Evolutionary conservation across 2,329 filamentous ascomycete genomes (phyloP).

Genomic region (Hymenoscyphus fructigenus): DNA sequence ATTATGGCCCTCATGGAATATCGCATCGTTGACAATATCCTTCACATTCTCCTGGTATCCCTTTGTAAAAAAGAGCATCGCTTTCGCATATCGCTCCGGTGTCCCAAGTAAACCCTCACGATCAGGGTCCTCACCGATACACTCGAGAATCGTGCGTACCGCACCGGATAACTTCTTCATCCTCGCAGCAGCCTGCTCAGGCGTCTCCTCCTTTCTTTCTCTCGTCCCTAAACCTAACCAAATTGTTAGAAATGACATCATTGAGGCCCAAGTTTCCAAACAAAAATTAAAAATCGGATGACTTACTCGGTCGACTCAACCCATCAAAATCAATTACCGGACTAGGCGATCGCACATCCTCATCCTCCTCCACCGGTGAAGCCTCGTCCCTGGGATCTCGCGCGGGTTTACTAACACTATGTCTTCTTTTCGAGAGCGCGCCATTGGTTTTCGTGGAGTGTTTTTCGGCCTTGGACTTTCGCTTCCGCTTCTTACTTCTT

Average conservation of each 20-base stretch:
- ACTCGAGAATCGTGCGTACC: conserved; percentile 66
- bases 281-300: neutral
- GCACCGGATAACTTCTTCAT: conserved; percentile 60
- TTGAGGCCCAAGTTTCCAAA: neutral
- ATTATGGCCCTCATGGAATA: conserved; percentile 95
- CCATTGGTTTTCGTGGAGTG: conserved; percentile 28
- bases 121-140: conserved; percentile 66
- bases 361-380: conserved; percentile 25
- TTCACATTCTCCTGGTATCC: conserved; percentile 94
- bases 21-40: conserved; percentile 88
- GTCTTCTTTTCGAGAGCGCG: conserved; percentile 43
- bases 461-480: conserved; percentile 27
- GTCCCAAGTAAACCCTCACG: conserved; percentile 64
- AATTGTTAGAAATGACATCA: conserved; percentile 7
- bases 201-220: conserved; percentile 57
- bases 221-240: conserved; percentile 60
- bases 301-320: conserved; percentile 56
- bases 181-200: conserved; percentile 50
- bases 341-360: conserved; percentile 47
- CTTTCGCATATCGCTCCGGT: conserved; percentile 88
- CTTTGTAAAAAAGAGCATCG: conserved; percentile 92
- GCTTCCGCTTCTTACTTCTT: conserved; percentile 29
- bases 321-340: conserved; percentile 63
- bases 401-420: conserved; percentile 60
- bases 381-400: conserved; percentile 57